phyloP scores from a whole-genome alignment of 345 rosid species.

The Pistacia vera region DNA sequence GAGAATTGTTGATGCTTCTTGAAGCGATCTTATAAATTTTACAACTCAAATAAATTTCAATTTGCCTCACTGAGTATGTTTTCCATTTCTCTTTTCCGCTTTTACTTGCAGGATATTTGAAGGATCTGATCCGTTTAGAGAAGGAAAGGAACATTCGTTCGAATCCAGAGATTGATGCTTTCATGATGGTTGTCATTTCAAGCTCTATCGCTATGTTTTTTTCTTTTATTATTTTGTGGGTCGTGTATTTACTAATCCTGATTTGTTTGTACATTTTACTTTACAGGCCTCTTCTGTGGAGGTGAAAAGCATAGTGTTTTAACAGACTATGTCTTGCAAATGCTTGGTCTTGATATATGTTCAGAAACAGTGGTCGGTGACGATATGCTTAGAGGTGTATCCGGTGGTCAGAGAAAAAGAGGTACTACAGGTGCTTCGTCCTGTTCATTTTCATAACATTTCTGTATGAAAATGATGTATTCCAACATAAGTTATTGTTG shows the following conservation, averaged over 20 bases:
- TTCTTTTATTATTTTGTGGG: neutral
- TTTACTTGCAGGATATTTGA: slow-evolving; percentile 50
- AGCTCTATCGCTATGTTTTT: neutral
- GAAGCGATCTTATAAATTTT: neutral
- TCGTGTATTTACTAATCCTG: neutral
- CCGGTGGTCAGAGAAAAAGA: slow-evolving; percentile 94
- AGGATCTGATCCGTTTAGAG: slow-evolving; percentile 70
- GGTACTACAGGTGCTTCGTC: slow-evolving; percentile 75
- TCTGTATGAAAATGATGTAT: too few species aligned
- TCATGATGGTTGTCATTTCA: slow-evolving; percentile 71
- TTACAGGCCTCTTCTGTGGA: slow-evolving; percentile 79
- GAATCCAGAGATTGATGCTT: slow-evolving; percentile 85
- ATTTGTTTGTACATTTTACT: neutral
- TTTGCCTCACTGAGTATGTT: neutral
- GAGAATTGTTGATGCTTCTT: too few species aligned
- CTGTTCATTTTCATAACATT: too few species aligned
- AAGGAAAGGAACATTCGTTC: slow-evolving; percentile 71
- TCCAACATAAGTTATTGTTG: too few species aligned
- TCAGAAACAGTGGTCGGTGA: slow-evolving; percentile 85
- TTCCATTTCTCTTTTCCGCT: neutral
- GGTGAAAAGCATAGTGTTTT: slow-evolving; percentile 77
- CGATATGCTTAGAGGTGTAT: slow-evolving; percentile 95
- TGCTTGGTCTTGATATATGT: slow-evolving; percentile 91
- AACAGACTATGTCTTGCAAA: slow-evolving; percentile 78
- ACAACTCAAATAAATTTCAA: neutral